A percentile compares a stretch with the other conserved stretches of the same genome.
phyloP scores from a whole-genome alignment of 1,284 basidiomycete species.

The Pseudozyma flocculosa region DNA sequence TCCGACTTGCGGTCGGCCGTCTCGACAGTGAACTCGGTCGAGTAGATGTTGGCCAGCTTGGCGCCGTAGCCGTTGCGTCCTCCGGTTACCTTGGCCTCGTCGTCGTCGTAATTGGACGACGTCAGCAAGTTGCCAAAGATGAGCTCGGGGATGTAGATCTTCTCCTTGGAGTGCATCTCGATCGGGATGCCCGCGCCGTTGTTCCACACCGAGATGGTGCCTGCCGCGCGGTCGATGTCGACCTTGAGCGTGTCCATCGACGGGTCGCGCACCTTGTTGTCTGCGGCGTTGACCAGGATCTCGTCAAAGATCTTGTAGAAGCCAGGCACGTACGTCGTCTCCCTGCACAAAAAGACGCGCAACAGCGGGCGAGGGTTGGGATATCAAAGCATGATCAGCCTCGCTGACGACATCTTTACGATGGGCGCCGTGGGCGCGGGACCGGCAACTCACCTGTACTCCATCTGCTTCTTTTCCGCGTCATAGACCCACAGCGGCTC shows the following conservation, averaged over 20 bases:
- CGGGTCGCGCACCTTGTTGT: slow-evolving; percentile 76
- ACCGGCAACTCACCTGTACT: slow-evolving; percentile 12
- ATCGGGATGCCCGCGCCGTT: slow-evolving; percentile 96
- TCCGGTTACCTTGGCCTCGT: slow-evolving; percentile 97
- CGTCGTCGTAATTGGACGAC: slow-evolving; percentile 97
- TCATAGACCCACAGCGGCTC: slow-evolving; percentile 57
- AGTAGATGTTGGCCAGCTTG: slow-evolving; percentile 96
- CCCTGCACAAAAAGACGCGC: slow-evolving; percentile 61
- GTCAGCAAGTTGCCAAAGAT: slow-evolving; percentile 96
- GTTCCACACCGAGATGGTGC: slow-evolving; percentile 89
- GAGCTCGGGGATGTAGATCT: slow-evolving; percentile 93
- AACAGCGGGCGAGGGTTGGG: too few species aligned
- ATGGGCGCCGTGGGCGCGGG: neutral
- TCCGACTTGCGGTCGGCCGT: slow-evolving; percentile 84
- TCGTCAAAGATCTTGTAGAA: slow-evolving; percentile 99
- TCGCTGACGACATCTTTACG: too few species aligned
- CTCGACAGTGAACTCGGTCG: slow-evolving; percentile 93
- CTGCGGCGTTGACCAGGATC: slow-evolving; percentile 97
- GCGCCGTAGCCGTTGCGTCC: slow-evolving; percentile 98
- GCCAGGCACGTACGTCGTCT: slow-evolving; percentile 91
- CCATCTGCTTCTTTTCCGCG: slow-evolving; percentile 50
- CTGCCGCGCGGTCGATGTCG: slow-evolving; percentile 78
- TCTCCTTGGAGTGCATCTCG: slow-evolving; percentile 86
- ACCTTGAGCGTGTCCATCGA: slow-evolving; percentile 56
- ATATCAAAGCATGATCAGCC: too few species aligned